Evolutionary conservation across 805 yeast species (phyloP).

Genomic region (Teunomyces funiuensis): DNA sequence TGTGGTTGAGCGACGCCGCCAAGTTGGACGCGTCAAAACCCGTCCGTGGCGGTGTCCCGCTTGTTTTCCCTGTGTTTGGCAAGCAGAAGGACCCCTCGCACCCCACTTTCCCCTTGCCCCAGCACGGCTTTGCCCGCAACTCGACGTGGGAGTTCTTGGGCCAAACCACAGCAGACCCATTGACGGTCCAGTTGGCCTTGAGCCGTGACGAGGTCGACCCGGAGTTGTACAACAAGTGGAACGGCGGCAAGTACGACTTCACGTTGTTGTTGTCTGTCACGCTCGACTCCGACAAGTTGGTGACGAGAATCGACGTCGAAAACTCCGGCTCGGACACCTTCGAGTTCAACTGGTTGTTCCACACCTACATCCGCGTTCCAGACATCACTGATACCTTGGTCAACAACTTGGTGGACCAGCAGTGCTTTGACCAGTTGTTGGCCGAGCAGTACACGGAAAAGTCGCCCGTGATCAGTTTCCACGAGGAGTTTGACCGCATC

Average conservation of each 20-base stretch:
- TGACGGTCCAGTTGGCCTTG: constrained; percentile 83
- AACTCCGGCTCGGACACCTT: constrained; percentile 66
- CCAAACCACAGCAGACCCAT: constrained; percentile 62
- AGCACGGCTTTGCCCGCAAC: constrained; percentile 94
- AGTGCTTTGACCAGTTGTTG: constrained; percentile 74
- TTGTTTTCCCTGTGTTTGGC: constrained; percentile 94
- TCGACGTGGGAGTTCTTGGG: constrained; percentile 94
- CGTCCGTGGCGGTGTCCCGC: constrained; percentile 95
- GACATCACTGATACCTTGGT: constrained; percentile 80
- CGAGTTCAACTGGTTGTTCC: constrained; percentile 94
- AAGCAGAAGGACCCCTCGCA: constrained; percentile 50
- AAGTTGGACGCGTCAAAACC: constrained; percentile 89
- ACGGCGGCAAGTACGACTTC: constrained; percentile 58
- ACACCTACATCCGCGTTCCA: constrained; percentile 74
- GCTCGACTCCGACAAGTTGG: constrained; percentile 53
- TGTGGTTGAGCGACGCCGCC: constrained; percentile 80
- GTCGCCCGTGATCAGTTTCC: constrained; percentile 71
- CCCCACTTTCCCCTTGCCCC: constrained; percentile 74
- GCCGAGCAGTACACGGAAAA: constrained; percentile 62
- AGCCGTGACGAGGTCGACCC: constrained; percentile 78
- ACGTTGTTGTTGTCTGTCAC: constrained; percentile 40
- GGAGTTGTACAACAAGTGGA: constrained; percentile 61
- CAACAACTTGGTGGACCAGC: constrained; percentile 71
- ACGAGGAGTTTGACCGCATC: constrained; percentile 82
- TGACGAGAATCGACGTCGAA: constrained; percentile 71